Evolutionary conservation across 495 filamentous ascomycete species (phyloP), one percentile per base, ranked within the genome.

Genomic region (Thozetella sp.): DNA sequence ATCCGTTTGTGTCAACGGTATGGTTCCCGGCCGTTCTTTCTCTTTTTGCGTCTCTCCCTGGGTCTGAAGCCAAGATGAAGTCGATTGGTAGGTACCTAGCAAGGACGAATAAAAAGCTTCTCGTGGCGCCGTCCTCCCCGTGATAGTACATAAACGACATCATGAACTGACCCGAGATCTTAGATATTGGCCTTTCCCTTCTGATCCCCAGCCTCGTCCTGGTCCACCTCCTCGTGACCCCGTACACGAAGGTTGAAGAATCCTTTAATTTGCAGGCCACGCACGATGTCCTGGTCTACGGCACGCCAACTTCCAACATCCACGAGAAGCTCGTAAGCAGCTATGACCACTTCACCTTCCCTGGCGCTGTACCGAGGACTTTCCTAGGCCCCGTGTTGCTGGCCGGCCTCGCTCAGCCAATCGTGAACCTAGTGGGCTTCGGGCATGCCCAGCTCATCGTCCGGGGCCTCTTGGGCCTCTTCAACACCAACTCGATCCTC

Each of bases 221-320:
- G 20, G 53, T 92, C 24, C 94, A 99, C 72, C 84, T 97, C 53
- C 59, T 87, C 56, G 72, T 85, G 10, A 87, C 96, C 17, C 96
- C 95, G 1, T 97, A 95, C 77, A 97, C 96, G 52, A 99, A 99
- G 74, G 96, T 99, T 56, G 95, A 99, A 70, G 95, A 99, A 76
- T 97, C 93, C 0, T 99, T 99, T 83, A 97, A 97, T 65, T 86
- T 98, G 54, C 95, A 99, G 70, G 95, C 95, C 0, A 87, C 88
- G 4, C 96, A 98, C 73, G 95, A 99, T 68, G 89, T 98, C 30
- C 68, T 95, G 17, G 83, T 80, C 2, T 93, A 93, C 72, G 91
- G 93, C 1, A 84, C 93, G 26, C 89, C 93, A 0, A 82, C 73
- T 9, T 69, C 59, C 20, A 75, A 90, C 67, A 65, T 84, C 23